Conservation (phyloP, 139 green algal species). For the Chlamydomonas sp. region DNA sequence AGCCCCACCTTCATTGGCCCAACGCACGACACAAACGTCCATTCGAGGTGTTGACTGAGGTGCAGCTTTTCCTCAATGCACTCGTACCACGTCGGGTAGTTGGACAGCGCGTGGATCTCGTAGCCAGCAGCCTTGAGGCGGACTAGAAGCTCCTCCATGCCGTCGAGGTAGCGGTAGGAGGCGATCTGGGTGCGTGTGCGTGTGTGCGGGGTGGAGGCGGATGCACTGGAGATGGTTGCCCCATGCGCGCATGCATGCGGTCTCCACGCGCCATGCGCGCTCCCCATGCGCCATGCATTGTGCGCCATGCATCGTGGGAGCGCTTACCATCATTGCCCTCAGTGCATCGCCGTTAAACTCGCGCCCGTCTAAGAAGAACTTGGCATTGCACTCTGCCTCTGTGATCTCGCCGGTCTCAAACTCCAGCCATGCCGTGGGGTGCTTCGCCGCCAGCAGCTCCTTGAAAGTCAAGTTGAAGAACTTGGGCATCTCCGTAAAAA, state of each 20-base stretch:
- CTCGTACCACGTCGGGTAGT: conserved; percentile 73
- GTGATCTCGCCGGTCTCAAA: conserved; percentile 71
- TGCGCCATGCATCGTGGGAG: background rate
- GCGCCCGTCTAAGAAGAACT: conserved; percentile 76
- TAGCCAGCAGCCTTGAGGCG: conserved; percentile 44
- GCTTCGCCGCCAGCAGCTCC: conserved; percentile 71
- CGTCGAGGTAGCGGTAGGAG: conserved; percentile 70
- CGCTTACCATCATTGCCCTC: conserved; percentile 48
- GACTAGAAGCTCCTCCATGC: conserved; percentile 63
- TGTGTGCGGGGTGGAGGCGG: background rate
- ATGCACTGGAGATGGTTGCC: too few relatives aligned
- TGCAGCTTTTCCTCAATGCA: conserved; percentile 74
- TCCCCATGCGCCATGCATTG: too few relatives aligned
- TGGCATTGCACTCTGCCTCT: conserved; percentile 56
- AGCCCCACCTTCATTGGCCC: conserved; percentile 53
- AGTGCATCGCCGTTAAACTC: conserved; percentile 54
- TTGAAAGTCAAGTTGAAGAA: conserved; percentile 63
- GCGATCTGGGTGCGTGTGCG: background rate
- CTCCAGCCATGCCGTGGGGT: conserved; percentile 76
- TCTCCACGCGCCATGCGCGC: too few relatives aligned
- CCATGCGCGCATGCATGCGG: too few relatives aligned
- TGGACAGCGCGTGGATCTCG: conserved; percentile 61
- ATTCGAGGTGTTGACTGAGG: conserved; percentile 59
- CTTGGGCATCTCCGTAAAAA: conserved; percentile 70
- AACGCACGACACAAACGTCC: conserved; percentile 79